Percentiles rank a stretch among this genome's conserved stretches.
Conservation (phyloP, 495 filamentous ascomycete species). For the Penicillium coffeae region DNA sequence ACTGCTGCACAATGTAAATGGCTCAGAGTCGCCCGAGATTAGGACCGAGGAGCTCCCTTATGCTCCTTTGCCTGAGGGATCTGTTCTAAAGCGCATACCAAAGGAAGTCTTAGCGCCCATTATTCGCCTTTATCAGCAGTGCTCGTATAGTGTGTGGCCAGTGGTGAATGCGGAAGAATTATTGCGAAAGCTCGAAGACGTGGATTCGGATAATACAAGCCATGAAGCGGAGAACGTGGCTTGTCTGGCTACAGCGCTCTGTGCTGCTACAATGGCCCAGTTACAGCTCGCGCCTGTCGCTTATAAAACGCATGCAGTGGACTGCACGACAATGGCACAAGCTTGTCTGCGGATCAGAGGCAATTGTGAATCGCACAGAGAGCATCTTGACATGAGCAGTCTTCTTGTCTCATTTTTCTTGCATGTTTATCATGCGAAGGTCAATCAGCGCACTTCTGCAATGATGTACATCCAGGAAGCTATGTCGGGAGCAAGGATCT, state of each 20-base stretch:
- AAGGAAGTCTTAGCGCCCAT: conserved; percentile 9
- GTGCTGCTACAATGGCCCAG: conserved; percentile 33
- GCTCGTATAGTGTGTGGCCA: conserved; percentile 33
- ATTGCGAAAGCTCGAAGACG: conserved; percentile 12
- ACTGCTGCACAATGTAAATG: neutral
- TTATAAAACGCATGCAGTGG: conserved; percentile 5
- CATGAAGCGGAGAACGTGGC: conserved; percentile 5
- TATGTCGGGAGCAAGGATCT: conserved; percentile 18
- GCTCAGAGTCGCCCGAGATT: neutral
- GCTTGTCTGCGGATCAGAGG: conserved; percentile 22
- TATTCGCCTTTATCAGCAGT: conserved; percentile 20
- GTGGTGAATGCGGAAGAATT: conserved; percentile 22
- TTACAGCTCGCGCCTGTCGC: conserved; percentile 21
- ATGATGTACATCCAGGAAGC: conserved; percentile 35
- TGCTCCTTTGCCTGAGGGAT: neutral
- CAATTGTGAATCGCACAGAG: conserved; percentile 3
- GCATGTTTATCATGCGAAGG: conserved; percentile 35
- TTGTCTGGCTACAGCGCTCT: conserved; percentile 26
- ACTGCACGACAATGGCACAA: conserved; percentile 19
- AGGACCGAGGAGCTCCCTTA: neutral
- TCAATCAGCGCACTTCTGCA: conserved; percentile 24
- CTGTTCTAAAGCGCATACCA: conserved; percentile 4
- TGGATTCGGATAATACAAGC: conserved; percentile 2
- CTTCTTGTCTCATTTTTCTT: conserved; percentile 31
- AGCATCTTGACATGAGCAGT: conserved; percentile 15